phyloP scores from a whole-genome alignment of 2,329 filamentous ascomycete genomes.

The Alternaria angustiovoidea region DNA sequence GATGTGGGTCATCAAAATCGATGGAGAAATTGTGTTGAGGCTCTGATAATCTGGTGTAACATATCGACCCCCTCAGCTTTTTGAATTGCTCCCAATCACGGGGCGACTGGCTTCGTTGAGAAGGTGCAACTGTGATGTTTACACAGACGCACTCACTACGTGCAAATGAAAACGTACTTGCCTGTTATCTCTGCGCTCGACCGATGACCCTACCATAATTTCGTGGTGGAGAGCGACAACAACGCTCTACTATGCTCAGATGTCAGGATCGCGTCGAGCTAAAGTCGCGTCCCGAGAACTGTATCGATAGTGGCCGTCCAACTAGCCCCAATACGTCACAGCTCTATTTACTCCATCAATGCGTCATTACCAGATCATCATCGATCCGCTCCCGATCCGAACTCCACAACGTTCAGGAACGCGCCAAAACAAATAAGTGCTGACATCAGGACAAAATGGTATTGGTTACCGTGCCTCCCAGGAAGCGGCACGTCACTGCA shows the following conservation, averaged over 20 bases:
- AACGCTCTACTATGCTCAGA: not conserved
- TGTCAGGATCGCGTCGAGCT: not conserved
- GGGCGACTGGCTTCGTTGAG: not conserved
- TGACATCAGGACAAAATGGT: constrained; percentile 41
- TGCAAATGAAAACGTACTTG: not conserved
- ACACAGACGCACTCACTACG: not conserved
- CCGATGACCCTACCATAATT: not conserved
- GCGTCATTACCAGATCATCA: constrained; percentile 30
- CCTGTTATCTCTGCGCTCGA: not conserved
- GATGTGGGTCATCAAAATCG: too few relatives aligned
- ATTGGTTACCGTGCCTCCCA: constrained; percentile 13
- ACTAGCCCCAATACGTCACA: constrained; percentile 2
- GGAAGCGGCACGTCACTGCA: constrained; percentile 14
- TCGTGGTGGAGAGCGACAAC: not conserved
- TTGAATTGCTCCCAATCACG: not conserved
- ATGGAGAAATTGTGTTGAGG: not conserved
- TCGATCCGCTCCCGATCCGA: constrained; percentile 13
- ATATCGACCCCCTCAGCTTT: not conserved
- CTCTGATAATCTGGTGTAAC: not conserved
- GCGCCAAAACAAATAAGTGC: constrained; percentile 14
- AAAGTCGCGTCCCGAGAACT: not conserved
- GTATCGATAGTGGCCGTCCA: constrained; percentile 2
- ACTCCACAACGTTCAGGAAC: constrained; percentile 19
- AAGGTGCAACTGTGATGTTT: not conserved
- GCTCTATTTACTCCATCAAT: constrained; percentile 15